Evolutionary conservation across 306 rosid genomes (phyloP).

Genomic region (Crotalaria pallida): DNA sequence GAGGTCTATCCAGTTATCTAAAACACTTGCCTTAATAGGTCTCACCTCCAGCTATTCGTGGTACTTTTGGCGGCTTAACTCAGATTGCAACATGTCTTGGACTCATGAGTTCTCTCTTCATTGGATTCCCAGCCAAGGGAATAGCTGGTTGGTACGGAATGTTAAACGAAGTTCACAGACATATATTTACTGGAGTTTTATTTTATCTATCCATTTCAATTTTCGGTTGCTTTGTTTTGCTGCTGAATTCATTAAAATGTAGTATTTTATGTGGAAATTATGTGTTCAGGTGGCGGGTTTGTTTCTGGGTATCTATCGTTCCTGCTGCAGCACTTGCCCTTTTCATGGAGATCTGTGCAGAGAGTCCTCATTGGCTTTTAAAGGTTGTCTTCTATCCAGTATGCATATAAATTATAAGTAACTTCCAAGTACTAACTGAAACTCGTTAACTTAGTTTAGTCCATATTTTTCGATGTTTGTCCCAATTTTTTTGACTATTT

Average conservation of each 20-base stretch:
- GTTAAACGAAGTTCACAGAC: conserved; percentile 5
- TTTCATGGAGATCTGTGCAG: conserved; percentile 81
- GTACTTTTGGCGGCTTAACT: conserved; percentile 71
- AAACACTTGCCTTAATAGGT: conserved; percentile 40
- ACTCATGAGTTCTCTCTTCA: conserved; percentile 59
- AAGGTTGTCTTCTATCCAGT: conserved; percentile 53
- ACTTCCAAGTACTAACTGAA: neutral
- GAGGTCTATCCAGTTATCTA: neutral
- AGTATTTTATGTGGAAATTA: conserved; percentile 6
- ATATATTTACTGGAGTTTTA: neutral
- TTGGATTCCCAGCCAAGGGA: conserved; percentile 76
- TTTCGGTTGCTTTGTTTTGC: neutral
- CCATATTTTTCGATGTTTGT: too few relatives aligned
- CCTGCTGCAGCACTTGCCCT: conserved; percentile 62
- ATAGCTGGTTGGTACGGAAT: conserved; percentile 67
- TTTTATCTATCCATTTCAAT: neutral
- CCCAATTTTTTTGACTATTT: conserved; percentile 13
- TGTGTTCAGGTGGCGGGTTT: conserved; percentile 76
- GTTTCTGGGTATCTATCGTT: conserved; percentile 72
- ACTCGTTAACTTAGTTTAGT: conserved; percentile 9
- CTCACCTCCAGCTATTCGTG: conserved; percentile 73
- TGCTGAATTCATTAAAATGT: neutral
- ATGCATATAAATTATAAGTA: conserved; percentile 14
- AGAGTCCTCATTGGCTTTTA: conserved; percentile 86
- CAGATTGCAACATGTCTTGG: conserved; percentile 90